Evolutionary conservation across 2,329 filamentous ascomycete genomes (phyloP), one percentile per base, ranked within the genome.

Genomic region (Pezicula radicicola): DNA sequence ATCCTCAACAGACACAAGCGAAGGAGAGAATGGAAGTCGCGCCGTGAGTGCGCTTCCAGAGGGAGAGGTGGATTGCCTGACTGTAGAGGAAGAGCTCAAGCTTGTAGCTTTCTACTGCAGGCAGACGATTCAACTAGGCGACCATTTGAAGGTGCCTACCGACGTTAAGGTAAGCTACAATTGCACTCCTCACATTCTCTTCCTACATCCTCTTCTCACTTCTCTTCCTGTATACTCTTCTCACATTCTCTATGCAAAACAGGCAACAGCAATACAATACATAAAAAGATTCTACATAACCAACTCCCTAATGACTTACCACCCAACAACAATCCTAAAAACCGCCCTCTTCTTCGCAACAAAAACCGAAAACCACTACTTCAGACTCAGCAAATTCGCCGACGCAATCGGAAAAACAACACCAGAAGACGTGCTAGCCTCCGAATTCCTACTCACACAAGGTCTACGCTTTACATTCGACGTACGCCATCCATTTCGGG

Each of bases 261-360:
- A 68, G 66, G 64, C 66, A 19, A 68, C 66, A 28, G 78, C 60
- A 58, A 60, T 61, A 25, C 65, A 66, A 59, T 97, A 95, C 68
- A 80, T 99, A 54, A 88, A 90, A 51, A 88, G 94, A 52, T 97
- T 99, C 78, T 99, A 97, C 74, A 81, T 96, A 36, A 93, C 89
- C 65, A 96, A 97, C 72, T 95, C 89, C 39, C 84, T 92, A 64
- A 96, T 97, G 89, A 96, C 92, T 28, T 97, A 99, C 68, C 89
- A 93, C 56, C 93, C 92, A 0, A 88, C 89, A 56, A 86, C 91
- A 57, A 88, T 97, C 60, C 85, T 96, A 67, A 90, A 92, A 66
- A 94, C 91, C 28, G 90, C 89, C 35, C 80, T 99, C 50, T 97
- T 95, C 75, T 89, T 99, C 58, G 91, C 91, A 9, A 91, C 87